Conservation (phyloP, 208 protist species). For the Leishmania tropica region DNA sequence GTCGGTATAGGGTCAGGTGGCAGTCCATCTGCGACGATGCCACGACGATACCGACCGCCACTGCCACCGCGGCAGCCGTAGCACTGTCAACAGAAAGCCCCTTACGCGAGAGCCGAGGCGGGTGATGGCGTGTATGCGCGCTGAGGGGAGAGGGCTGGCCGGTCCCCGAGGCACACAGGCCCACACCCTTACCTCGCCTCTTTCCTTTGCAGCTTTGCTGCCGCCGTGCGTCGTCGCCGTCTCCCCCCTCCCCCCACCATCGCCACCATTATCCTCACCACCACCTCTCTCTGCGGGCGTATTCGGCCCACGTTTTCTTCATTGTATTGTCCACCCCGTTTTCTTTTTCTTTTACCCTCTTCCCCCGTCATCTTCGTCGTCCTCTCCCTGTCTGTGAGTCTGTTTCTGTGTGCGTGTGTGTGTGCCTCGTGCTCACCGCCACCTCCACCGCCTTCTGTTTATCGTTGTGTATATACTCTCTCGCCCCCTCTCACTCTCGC, state of each 20-base stretch:
- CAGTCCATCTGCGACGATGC: slow-evolving; percentile 1
- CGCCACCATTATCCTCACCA: neutral
- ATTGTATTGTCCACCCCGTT: neutral
- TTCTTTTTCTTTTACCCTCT: neutral
- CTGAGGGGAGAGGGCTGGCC: neutral
- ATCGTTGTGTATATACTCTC: neutral
- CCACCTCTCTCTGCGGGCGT: neutral
- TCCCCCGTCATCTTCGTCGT: neutral
- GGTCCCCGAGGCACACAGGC: neutral
- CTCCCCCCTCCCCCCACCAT: neutral
- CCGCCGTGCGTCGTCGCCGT: neutral
- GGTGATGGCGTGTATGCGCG: neutral
- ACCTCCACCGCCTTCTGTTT: neutral
- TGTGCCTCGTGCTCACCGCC: neutral
- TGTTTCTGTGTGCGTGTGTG: neutral
- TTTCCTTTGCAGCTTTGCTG: neutral
- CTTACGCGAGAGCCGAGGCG: too few relatives aligned
- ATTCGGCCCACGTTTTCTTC: neutral
- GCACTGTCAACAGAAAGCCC: neutral
- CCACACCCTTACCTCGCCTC: neutral
- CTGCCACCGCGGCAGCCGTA: neutral
- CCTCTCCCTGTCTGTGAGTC: neutral
- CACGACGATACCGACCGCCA: neutral
- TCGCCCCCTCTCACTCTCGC: too few relatives aligned
- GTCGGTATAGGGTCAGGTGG: slow-evolving; percentile 28